Percentiles rank a stretch among this genome's conserved stretches.
Conservation (phyloP, 192 early-diverging fungal species). For the Coemansia sp. region DNA sequence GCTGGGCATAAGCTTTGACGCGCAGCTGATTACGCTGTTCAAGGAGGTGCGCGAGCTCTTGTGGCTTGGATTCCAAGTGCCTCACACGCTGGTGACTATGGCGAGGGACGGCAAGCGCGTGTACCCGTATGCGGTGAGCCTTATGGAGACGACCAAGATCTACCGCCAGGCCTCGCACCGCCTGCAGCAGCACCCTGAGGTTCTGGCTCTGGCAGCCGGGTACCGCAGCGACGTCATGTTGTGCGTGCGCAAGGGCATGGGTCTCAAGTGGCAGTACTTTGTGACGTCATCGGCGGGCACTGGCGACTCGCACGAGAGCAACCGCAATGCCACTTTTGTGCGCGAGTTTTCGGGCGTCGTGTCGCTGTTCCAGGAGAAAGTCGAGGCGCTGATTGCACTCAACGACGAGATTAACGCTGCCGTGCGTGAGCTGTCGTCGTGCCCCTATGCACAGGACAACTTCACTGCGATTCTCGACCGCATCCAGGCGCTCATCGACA, state of each 20-base stretch:
- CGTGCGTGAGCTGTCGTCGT: slow-evolving; percentile 84
- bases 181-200: slow-evolving; percentile 74
- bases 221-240: slow-evolving; percentile 94
- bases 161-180: slow-evolving; percentile 85
- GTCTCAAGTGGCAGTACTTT: slow-evolving; percentile 94
- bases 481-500: slow-evolving; percentile 91
- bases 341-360: slow-evolving; percentile 91
- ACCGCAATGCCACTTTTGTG: slow-evolving; percentile 91
- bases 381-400: slow-evolving; percentile 76
- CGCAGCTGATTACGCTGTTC: slow-evolving; percentile 93
- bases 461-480: slow-evolving; percentile 74
- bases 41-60: slow-evolving; percentile 98
- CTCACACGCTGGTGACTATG: slow-evolving; percentile 84
- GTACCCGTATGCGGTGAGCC: slow-evolving; percentile 96
- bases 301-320: slow-evolving; percentile 67
- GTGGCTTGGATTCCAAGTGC: slow-evolving; percentile 95
- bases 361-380: slow-evolving; percentile 95
- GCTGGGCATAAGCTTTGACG: slow-evolving; percentile 93
- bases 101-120: slow-evolving; percentile 96
- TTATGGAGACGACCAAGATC: slow-evolving; percentile 94
- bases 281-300: slow-evolving; percentile 54
- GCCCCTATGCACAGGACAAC: slow-evolving; percentile 69
- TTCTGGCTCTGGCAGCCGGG: slow-evolving; percentile 84
- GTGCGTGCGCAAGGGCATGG: slow-evolving; percentile 75
- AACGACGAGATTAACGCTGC: slow-evolving; percentile 80